Percentiles rank a stretch among this genome's conserved stretches.
phyloP scores from a whole-genome alignment of 2,329 filamentous ascomycete species.

The Ramichloridium luteum region DNA sequence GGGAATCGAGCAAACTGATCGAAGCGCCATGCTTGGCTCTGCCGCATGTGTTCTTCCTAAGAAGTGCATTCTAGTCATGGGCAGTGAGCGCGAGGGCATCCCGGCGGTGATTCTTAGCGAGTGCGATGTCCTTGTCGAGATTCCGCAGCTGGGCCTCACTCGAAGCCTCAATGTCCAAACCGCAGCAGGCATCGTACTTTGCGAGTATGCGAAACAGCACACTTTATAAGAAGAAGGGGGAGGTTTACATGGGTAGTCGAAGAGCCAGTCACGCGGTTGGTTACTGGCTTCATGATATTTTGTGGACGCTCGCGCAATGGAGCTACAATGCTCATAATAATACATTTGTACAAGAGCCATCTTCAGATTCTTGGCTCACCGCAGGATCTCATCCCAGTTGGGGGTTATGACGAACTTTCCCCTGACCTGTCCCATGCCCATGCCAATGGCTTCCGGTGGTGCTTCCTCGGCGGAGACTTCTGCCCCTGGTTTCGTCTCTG shows the following conservation, averaged over 20 bases:
- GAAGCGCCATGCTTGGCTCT: slow-evolving; percentile 33
- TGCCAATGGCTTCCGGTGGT: slow-evolving; percentile 26
- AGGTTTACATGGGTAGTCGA: too few relatives aligned
- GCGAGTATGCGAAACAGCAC: slow-evolving; percentile 38
- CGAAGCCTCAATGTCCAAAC: slow-evolving; percentile 46
- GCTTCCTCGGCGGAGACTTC: slow-evolving; percentile 11
- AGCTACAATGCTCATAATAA: too few relatives aligned
- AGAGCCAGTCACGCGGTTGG: too few relatives aligned
- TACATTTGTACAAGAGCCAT: too few relatives aligned
- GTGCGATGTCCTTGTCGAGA: slow-evolving; percentile 41
- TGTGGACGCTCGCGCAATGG: too few relatives aligned
- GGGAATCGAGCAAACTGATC: slow-evolving; percentile 43
- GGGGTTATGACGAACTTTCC: slow-evolving; percentile 53
- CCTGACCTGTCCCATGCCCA: slow-evolving; percentile 49
- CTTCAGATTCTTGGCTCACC: too few relatives aligned
- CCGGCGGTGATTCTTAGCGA: slow-evolving; percentile 35
- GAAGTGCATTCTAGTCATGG: slow-evolving; percentile 33
- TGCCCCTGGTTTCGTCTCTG: slow-evolving; percentile 17
- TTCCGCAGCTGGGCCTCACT: slow-evolving; percentile 39
- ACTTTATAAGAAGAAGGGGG: too few relatives aligned
- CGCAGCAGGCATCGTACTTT: slow-evolving; percentile 39
- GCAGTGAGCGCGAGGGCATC: slow-evolving; percentile 41
- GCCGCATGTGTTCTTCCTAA: slow-evolving; percentile 21
- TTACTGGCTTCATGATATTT: too few relatives aligned
- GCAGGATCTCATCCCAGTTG: slow-evolving; percentile 44